phyloP scores from a whole-genome alignment of 495 filamentous ascomycete species.

The Penicillium egyptiacum region DNA sequence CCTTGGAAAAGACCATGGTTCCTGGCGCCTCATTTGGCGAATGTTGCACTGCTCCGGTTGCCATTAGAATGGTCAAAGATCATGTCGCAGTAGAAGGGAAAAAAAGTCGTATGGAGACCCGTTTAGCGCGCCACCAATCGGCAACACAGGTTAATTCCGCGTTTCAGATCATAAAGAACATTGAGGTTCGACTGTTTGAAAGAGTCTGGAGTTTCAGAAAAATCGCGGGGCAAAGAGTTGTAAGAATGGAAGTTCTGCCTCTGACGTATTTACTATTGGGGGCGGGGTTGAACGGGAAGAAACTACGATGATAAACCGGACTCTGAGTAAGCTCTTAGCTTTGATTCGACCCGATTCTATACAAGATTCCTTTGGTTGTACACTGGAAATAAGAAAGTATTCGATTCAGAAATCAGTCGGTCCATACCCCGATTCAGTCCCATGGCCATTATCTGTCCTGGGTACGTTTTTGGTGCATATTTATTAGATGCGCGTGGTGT shows the following conservation, averaged over 20 bases:
- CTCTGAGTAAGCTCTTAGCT: slow-evolving; percentile 18
- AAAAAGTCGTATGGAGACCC: slow-evolving; percentile 22
- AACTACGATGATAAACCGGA: slow-evolving; percentile 33
- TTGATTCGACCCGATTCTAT: slow-evolving; percentile 26
- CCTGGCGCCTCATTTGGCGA: slow-evolving; percentile 40
- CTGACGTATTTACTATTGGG: slow-evolving; percentile 30
- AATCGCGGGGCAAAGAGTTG: slow-evolving; percentile 23
- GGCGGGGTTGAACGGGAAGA: slow-evolving; percentile 26
- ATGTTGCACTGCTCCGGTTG: slow-evolving; percentile 46
- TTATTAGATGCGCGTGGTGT: not conserved
- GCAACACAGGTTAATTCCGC: slow-evolving; percentile 19
- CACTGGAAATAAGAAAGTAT: slow-evolving; percentile 14
- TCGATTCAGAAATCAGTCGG: slow-evolving; percentile 19
- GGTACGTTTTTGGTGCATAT: not conserved
- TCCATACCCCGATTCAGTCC: slow-evolving; percentile 1
- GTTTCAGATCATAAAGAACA: slow-evolving; percentile 22
- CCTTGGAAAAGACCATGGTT: slow-evolving; percentile 23
- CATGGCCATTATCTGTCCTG: not conserved
- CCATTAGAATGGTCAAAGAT: slow-evolving; percentile 41
- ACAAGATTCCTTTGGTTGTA: slow-evolving; percentile 18
- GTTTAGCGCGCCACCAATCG: slow-evolving; percentile 32
- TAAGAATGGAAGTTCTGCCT: slow-evolving; percentile 25
- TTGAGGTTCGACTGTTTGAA: slow-evolving; percentile 8
- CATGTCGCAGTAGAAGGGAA: slow-evolving; percentile 33
- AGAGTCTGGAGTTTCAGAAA: slow-evolving; percentile 5